Percentiles rank a stretch among this genome's conserved stretches.
These are phyloP conservation scores for Tarenaya hassleriana DNA, from an alignment of 345 rosid species.

Conservation along the genomic window DNA sequence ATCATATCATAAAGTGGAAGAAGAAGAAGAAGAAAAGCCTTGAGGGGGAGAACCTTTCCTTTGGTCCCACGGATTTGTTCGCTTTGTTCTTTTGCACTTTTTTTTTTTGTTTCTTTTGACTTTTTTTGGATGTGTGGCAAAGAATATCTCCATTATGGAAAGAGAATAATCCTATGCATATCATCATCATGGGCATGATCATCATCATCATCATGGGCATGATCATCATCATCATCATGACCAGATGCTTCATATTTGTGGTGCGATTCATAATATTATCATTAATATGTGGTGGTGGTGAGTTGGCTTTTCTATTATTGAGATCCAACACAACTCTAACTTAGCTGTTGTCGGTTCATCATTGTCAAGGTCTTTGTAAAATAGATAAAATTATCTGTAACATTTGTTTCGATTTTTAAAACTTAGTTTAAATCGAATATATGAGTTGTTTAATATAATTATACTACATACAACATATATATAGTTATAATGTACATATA, in stretches of 20 bases:
- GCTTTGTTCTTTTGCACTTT: background rate
- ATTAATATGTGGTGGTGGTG: no score
- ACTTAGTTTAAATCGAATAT: no score
- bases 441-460: no score
- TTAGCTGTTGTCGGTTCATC: slow-evolving; percentile 22
- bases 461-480: no score
- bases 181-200: background rate
- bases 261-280: no score
- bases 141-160: slow-evolving; percentile 15
- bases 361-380: no score
- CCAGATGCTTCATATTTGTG: background rate
- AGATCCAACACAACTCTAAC: slow-evolving; percentile 10
- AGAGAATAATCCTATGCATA: slow-evolving; percentile 12
- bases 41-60: slow-evolving; percentile 16
- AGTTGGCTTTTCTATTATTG: background rate
- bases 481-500: no score
- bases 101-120: slow-evolving; percentile 8
- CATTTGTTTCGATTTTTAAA: no score
- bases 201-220: background rate
- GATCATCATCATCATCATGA: slow-evolving; percentile 1
- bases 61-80: slow-evolving; percentile 9
- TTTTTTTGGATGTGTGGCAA: slow-evolving; percentile 13
- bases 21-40: no score
- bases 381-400: no score
- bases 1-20: slow-evolving; percentile 16